Conservation (phyloP, 2,329 filamentous ascomycete genomes). For the Cytospora piceicola region DNA sequence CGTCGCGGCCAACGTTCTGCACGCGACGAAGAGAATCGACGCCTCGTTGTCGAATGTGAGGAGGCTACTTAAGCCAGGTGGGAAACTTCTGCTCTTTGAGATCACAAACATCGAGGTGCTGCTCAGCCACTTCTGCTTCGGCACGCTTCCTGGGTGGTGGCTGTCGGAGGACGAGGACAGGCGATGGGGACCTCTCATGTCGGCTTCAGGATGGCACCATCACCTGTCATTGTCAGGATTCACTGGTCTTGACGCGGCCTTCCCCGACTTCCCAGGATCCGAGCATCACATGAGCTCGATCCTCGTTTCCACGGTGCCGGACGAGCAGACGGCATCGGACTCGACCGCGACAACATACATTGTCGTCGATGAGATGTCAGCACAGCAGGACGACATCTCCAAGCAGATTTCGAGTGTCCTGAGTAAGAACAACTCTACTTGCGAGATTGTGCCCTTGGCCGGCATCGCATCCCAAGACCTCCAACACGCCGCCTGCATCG, state of each 20-base stretch:
- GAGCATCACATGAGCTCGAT: slow-evolving; percentile 27
- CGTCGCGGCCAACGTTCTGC: slow-evolving; percentile 40
- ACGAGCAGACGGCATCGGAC: not conserved
- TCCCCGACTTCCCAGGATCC: slow-evolving; percentile 34
- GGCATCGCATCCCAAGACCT: slow-evolving; percentile 20
- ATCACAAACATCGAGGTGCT: slow-evolving; percentile 33
- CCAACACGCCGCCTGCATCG: slow-evolving; percentile 31
- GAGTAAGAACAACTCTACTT: not conserved
- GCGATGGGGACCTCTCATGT: slow-evolving; percentile 35
- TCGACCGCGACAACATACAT: not conserved
- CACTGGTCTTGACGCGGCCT: slow-evolving; percentile 34
- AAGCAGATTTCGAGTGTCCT: not conserved
- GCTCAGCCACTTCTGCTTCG: slow-evolving; percentile 36
- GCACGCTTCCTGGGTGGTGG: slow-evolving; percentile 41
- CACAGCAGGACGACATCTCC: slow-evolving; percentile 18
- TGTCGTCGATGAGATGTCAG: slow-evolving; percentile 17
- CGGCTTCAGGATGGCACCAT: slow-evolving; percentile 32
- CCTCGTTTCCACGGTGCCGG: slow-evolving; percentile 34
- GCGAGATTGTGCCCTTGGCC: slow-evolving; percentile 20
- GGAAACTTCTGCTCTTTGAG: slow-evolving; percentile 40
- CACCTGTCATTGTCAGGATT: slow-evolving; percentile 32
- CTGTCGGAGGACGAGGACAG: slow-evolving; percentile 38
- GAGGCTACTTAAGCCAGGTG: slow-evolving; percentile 39
- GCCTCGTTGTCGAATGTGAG: slow-evolving; percentile 35
- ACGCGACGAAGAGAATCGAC: slow-evolving; percentile 38